Base-by-base conservation (phyloP, 257 asterid genomes). In the Prunella vulgaris region DNA sequence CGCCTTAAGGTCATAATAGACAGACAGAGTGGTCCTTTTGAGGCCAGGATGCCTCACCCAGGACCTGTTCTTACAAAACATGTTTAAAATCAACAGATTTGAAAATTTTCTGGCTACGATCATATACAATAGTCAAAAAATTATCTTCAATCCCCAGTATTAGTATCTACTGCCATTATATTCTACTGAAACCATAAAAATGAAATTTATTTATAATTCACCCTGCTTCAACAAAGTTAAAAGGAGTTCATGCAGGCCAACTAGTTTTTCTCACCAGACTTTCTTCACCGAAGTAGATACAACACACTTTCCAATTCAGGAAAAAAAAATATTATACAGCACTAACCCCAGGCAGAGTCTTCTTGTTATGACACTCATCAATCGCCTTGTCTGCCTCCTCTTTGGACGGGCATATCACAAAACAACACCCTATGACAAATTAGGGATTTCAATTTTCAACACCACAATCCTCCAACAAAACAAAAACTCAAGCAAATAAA, bases 311-410 rank as follows among this genome's bases (percentile, higher is more conserved):
- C 60, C 9, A 74, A 70, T 48, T 64, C 60, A 79, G 64, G 3
- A 73, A 51, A 14, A 4, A 79, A 74, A 6, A 17, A 44, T 57
- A 30, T 5, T 5, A 53, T 20, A 15, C 21, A 46, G 27, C 62
- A 78, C 89, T 77, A 69, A 89, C 96, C 83, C 95, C 96, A 15
- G 96, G 84, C 69, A 91, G 81, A 70, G 97, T 88, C 83, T 81
- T 91, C 87, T 88, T 82, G 72, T 91, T 91, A 74, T 91, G 97
- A 35, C 87, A 88, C 66, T 94, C 93, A 78, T 77, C 24, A 57
- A 88, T 80, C 70, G 91, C 91, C 87, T 88, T 91, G 79, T 91
- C 96, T 10, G 97, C 97, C 78, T 91, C 97, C 81, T 88, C 86
- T 78, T 90, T 81, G 25, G 97, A 87, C 63, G 96, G 93, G 57